Evolutionary conservation across 768 basidiomycete species (phyloP).

Genomic region (Amyloporia xantha): DNA sequence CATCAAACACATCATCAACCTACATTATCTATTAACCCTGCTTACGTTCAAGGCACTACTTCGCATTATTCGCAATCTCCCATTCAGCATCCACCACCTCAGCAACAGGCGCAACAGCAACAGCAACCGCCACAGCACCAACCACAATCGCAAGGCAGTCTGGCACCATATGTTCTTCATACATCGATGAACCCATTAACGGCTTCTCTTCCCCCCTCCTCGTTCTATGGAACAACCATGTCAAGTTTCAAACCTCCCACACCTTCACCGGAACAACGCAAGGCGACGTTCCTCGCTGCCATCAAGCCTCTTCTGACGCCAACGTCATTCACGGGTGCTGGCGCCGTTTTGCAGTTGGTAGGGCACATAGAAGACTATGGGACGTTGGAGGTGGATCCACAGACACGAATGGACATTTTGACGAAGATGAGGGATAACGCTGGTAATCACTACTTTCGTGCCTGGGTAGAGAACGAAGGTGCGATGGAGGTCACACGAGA

Average conservation of each 20-base stretch:
- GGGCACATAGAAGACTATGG: slow-evolving; percentile 54
- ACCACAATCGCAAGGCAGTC: slow-evolving; percentile 49
- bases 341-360: slow-evolving; percentile 59
- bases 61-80: slow-evolving; percentile 26
- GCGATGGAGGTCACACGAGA: slow-evolving; percentile 78
- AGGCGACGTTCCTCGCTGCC: slow-evolving; percentile 43
- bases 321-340: slow-evolving; percentile 58
- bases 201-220: slow-evolving; percentile 37
- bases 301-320: slow-evolving; percentile 54
- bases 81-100: slow-evolving; percentile 21
- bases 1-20: slow-evolving; percentile 31
- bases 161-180: slow-evolving; percentile 66
- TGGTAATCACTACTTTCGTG: slow-evolving; percentile 80
- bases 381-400: slow-evolving; percentile 53
- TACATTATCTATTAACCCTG: slow-evolving; percentile 36
- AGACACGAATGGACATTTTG: slow-evolving; percentile 67
- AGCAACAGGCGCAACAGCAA: slow-evolving; percentile 17
- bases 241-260: slow-evolving; percentile 25
- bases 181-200: slow-evolving; percentile 33
- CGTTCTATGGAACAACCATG: slow-evolving; percentile 20
- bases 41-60: slow-evolving; percentile 19
- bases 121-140: slow-evolving; percentile 27
- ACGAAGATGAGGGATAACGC: slow-evolving; percentile 79
- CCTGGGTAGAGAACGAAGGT: slow-evolving; percentile 70
- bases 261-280: slow-evolving; percentile 44